Evolutionary conservation across 345 rosid genomes (phyloP), one percentile per base, ranked within the genome.

Genomic region (Citropsis articulata): DNA sequence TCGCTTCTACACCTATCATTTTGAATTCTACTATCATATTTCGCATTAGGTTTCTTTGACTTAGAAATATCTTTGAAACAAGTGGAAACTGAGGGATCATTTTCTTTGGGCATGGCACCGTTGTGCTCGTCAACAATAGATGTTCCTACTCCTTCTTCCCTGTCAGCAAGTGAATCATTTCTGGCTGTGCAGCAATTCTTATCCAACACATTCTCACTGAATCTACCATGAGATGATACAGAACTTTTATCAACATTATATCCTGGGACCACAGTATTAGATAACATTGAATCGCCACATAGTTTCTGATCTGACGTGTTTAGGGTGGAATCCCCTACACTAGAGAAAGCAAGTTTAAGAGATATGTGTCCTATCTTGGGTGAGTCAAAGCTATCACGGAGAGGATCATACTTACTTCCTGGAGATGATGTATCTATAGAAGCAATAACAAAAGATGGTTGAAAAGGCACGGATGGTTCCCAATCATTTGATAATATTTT

Each of bases 391-490:
- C 90, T 82, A 86, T 93, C 92, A 61, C 57, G 85, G 79, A 91
- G 79, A 78, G 90, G 97, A 77, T 92, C 92, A 73, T 88, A 93
- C 48, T 84, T 87, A 76, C 85, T 84, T 77, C 82, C 88, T 12
- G 85, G 79, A 33, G 95, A 88, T 36, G 97, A 84, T 79, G 78
- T 82, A 69, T 74, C 81, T 21, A 84, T 77, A 68, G 87, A 82
- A 77, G 85, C 84, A 56, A 91, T 81, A 31, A 83, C 71, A 77
- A 92, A 90, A 50, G 97, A 92, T 9, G 98, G 90, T 67, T 68
- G 87, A 83, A 96, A 96, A 67, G 98, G 97, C 71, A 89, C 86
- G 38, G 99, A 96, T 57, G 94, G 95, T 69, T 90, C 97, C 99
- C 99, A 96, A 81, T 90, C 90, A 86, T 87, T 80, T 56, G 92